Evolutionary conservation across 352 stramenopile genomes (phyloP).

Genomic region (Phytophthora citricola): DNA sequence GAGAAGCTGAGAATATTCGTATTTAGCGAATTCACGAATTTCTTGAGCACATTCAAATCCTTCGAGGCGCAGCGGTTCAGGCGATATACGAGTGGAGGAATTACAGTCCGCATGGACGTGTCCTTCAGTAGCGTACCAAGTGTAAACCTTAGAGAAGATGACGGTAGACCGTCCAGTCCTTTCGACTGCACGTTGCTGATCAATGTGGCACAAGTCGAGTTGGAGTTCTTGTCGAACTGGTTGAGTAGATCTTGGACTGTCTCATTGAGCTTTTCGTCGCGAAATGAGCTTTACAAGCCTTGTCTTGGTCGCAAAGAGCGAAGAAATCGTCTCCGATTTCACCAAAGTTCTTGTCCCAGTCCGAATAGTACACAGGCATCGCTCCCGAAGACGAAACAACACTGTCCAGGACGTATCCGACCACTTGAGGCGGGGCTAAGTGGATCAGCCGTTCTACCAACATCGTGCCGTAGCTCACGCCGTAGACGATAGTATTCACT

Average conservation of each 20-base stretch:
- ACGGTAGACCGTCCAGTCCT: conserved; percentile 18
- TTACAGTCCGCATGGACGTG: conserved; percentile 31
- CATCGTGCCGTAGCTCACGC: conserved; percentile 63
- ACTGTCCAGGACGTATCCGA: conserved; percentile 55
- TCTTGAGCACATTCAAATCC: conserved; percentile 31
- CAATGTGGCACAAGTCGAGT: conserved; percentile 27
- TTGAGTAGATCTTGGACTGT: conserved; percentile 26
- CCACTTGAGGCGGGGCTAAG: conserved; percentile 36
- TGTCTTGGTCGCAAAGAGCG: conserved; percentile 21
- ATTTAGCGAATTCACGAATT: conserved; percentile 19
- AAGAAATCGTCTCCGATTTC: conserved; percentile 41
- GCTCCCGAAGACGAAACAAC: conserved; percentile 15
- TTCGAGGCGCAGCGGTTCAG: conserved; percentile 35
- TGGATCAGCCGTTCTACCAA: conserved; percentile 59
- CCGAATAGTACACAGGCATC: conserved; percentile 30
- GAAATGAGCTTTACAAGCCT: conserved; percentile 27
- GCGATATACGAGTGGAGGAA: conserved; percentile 44
- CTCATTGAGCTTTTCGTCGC: conserved; percentile 7
- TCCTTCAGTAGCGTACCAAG: conserved; percentile 38
- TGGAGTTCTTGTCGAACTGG: conserved; percentile 23
- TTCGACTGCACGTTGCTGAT: conserved; percentile 12
- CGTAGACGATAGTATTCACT: conserved; percentile 45
- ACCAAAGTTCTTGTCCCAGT: conserved; percentile 46
- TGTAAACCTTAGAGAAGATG: conserved; percentile 24
- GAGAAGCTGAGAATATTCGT: not conserved